Evolutionary conservation across 345 rosid genomes (phyloP), one percentile per base, ranked within the genome.

Genomic region (Turnera subulata): DNA sequence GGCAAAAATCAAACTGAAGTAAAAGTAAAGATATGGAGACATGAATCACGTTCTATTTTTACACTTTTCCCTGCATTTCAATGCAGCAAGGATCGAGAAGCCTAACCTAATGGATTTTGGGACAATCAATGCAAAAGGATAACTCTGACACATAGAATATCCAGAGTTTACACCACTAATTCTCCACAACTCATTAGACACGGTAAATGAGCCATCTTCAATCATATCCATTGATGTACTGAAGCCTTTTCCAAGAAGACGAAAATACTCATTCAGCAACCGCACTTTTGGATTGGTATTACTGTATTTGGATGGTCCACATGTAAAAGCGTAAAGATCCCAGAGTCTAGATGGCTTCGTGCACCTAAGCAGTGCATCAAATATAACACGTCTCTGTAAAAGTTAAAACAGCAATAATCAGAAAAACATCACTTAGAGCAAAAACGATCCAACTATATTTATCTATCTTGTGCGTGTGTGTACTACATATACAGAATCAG

Each of bases 111-210:
- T 81, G 60, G 66, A 74, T 78, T 80, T 82, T 74, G 99, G 97
- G 82, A 84, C 67, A 78, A 93, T 70, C 78, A 93, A 71, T 21
- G 97, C 92, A 80, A 82, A 89, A 3, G 99, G 99, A 74, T 93
- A 93, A 53, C 74, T 93, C 66, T 77, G 88, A 72, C 87, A 84
- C 82, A 89, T 64, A 33, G 75, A 33, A 64, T 93, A 93, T 70
- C 69, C 76, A 55, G 75, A 66, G 77, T 93, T 93, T 56, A 78
- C 58, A 62, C 75, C 65, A 75, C 85, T 84, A 65, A 93, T 88
- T 79, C 97, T 89, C 99, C 96, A 93, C 57, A 74, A 67, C 42
- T 85, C 88, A 81, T 85, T 93, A 67, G 86, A 88, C 63, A 78
- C 16, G 58, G 83, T 46, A 69, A 81, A 93, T 5, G 92, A 82